Conservation (phyloP, 2,329 filamentous ascomycete genomes). For the Cadophora malorum region DNA sequence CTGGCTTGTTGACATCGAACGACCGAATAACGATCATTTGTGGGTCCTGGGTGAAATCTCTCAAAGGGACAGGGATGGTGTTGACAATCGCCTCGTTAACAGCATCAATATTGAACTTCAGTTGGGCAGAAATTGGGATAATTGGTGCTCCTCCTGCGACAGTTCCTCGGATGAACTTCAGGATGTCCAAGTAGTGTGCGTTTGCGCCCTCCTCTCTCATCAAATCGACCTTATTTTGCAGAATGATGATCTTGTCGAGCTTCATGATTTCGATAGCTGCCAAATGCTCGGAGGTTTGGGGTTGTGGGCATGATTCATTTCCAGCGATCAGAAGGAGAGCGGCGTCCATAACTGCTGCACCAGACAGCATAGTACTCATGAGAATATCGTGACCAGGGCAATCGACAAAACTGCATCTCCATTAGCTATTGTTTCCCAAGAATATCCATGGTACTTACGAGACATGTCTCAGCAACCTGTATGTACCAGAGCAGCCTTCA, state of each 20-base stretch:
- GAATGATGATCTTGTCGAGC: constrained; percentile 98
- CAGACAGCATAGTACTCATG: constrained; percentile 99
- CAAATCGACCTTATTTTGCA: constrained; percentile 99
- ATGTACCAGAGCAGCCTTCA: constrained; percentile 86
- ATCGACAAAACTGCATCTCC: constrained; percentile 79
- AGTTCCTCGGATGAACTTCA: constrained; percentile 98
- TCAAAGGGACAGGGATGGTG: constrained; percentile 88
- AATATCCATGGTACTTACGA: constrained; percentile 66
- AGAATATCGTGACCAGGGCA: constrained; percentile 99
- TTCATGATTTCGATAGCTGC: constrained; percentile 99
- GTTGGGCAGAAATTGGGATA: constrained; percentile 95
- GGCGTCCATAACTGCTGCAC: constrained; percentile 99
- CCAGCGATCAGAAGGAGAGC: constrained; percentile 95
- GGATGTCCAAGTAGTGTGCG: constrained; percentile 94
- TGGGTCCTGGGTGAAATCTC: constrained; percentile 90
- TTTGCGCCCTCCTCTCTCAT: constrained; percentile 96
- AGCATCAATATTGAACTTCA: constrained; percentile 99
- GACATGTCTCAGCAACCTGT: constrained; percentile 88
- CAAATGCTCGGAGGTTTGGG: constrained; percentile 97
- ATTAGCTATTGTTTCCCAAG: constrained; percentile 39
- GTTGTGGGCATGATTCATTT: constrained; percentile 98
- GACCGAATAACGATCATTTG: constrained; percentile 99
- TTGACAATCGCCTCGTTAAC: constrained; percentile 96
- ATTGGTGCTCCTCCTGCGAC: constrained; percentile 94
- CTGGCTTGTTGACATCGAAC: constrained; percentile 99